Conservation (phyloP, 768 basidiomycete species). For the Leucocoprinus leucothites region DNA sequence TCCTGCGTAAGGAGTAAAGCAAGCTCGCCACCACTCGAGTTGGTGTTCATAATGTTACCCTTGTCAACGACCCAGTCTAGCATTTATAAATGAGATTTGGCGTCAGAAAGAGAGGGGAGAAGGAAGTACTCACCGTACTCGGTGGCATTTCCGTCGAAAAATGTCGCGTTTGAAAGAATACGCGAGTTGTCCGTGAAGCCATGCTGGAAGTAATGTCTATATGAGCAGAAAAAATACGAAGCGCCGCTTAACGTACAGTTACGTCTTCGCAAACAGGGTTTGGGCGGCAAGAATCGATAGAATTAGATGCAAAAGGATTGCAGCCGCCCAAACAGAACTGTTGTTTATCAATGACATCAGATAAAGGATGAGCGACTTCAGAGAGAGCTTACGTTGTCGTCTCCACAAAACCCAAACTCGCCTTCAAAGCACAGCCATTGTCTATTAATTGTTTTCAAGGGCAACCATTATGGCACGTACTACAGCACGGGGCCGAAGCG, state of each 20-base stretch:
- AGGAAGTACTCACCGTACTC: conserved; percentile 46
- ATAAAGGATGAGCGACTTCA: background rate
- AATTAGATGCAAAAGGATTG: conserved; percentile 68
- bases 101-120: background rate
- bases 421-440: conserved; percentile 25
- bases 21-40: conserved; percentile 60
- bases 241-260: conserved; percentile 36
- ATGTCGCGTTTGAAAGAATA: conserved; percentile 61
- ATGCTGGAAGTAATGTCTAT: conserved; percentile 35
- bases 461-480: conserved; percentile 27
- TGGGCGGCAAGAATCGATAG: conserved; percentile 64
- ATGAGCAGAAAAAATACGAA: background rate
- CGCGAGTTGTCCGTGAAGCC: conserved; percentile 64
- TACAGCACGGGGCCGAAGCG: conserved; percentile 47
- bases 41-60: conserved; percentile 64
- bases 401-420: conserved; percentile 55
- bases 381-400: conserved; percentile 33
- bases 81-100: background rate
- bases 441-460: background rate
- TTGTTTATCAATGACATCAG: background rate
- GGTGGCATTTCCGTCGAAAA: conserved; percentile 73
- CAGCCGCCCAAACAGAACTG: conserved; percentile 88
- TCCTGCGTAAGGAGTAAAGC: conserved; percentile 63
- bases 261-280: conserved; percentile 67
- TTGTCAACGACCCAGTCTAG: conserved; percentile 71